Evolutionary conservation across 148 eudicot genomes (phyloP).

Genomic region (Fagopyrum homotropicum): DNA sequence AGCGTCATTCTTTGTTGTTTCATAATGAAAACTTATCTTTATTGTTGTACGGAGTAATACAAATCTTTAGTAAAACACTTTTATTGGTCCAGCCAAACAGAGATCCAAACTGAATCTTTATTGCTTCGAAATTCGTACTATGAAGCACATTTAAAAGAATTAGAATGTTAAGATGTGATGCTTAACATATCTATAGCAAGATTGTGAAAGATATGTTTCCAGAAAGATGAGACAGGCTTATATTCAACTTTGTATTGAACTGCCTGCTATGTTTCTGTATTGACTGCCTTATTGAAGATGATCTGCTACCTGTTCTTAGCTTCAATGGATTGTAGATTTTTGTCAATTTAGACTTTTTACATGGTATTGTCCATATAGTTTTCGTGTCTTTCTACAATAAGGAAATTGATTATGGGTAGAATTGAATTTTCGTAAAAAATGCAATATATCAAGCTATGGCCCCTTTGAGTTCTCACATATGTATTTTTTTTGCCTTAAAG

Average conservation of each 20-base stretch:
- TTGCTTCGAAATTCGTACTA: background rate
- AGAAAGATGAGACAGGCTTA: background rate
- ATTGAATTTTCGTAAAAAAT: no score
- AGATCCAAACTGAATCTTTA: background rate
- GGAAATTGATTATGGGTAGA: background rate
- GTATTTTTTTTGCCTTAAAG: conserved; percentile 24
- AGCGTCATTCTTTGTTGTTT: background rate
- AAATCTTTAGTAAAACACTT: background rate
- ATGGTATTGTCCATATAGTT: background rate
- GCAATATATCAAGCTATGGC: background rate
- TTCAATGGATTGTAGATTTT: background rate
- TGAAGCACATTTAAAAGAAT: background rate
- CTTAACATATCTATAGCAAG: background rate
- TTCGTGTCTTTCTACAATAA: background rate
- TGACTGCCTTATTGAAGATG: background rate
- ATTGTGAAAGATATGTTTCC: background rate
- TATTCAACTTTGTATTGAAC: background rate
- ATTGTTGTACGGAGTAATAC: background rate
- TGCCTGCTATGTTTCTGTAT: background rate
- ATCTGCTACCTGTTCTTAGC: background rate
- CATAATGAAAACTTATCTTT: background rate
- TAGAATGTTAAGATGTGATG: background rate
- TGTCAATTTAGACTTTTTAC: background rate
- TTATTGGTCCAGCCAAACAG: background rate
- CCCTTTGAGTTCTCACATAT: conserved; percentile 13